Base-by-base conservation (phyloP, 305 asterid species). In the Plantago rigida region DNA sequence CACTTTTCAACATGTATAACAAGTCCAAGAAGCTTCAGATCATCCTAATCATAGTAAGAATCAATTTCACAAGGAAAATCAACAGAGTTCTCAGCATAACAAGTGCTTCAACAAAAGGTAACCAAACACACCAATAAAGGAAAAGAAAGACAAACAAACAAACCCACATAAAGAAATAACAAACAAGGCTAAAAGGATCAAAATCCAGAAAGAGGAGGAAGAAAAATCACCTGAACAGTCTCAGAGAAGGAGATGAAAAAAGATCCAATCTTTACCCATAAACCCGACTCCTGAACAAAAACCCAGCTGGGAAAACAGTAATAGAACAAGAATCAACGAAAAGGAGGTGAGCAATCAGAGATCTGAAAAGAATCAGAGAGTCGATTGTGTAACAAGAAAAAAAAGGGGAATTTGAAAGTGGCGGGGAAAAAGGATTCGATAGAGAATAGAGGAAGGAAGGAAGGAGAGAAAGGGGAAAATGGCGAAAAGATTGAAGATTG, bases 371-470 rank as follows among this genome's bases (percentile, higher is more conserved):
- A 19, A 19, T 22, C 13, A 24, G 15, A 52, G 39, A 31, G 39
- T 31, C 39, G 39, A 8, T 7, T 7, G 3, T 0, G 29, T 6
- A 26, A 5, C 0, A 53, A 1, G 5, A n/a, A 12, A 13, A 12
- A 1, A 28, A 53, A 4, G 41, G 4, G 56, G 69, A 79, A 71
- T 79, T 83, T 81, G 83, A 84, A 85, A 82, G 71, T 71, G 96
- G 94, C 90, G 94, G 89, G 96, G 78, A 83, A 73, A 79, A 79
- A 62, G 22, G 77, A 76, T 78, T 0, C 78, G 62, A 74, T 73
- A 17, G 75, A 80, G 70, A 79, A 65, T 68, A 52, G 53, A 69
- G 75, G 52, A 17, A 6, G 19, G 19, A 17, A 52, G 57, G 69
- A 73, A 68, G 59, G 59, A 54, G 59, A 54, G 59, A 54, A 29